Conservation (phyloP, 176 grass and related monocot genomes). For the Echinochloa phyllopogon region DNA sequence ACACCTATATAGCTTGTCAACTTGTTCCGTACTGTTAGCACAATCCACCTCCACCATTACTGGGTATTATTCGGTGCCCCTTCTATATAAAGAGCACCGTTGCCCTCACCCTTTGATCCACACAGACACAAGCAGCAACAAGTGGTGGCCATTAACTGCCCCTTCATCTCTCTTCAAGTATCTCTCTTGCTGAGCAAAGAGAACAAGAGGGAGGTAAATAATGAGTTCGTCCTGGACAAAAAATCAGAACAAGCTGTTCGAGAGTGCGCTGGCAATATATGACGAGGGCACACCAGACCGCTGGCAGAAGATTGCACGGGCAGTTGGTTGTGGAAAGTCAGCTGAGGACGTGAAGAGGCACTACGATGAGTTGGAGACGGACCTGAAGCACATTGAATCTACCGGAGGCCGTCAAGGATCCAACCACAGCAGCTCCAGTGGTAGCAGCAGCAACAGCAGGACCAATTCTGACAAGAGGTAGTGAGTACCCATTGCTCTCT, state of each 20-base stretch:
- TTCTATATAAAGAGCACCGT: conserved; percentile 70
- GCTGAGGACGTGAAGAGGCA: conserved; percentile 76
- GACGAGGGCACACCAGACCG: conserved; percentile 72
- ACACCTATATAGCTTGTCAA: conserved; percentile 29
- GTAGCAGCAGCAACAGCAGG: conserved; percentile 37
- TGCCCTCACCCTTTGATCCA: conserved; percentile 41
- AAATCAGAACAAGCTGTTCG: conserved; percentile 76
- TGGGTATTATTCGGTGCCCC: conserved; percentile 41
- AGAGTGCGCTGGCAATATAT: conserved; percentile 64
- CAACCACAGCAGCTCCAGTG: conserved; percentile 15
- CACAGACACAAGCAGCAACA: conserved; percentile 46
- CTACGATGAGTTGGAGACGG: conserved; percentile 50
- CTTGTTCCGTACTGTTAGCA: conserved; percentile 35
- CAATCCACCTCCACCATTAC: conserved; percentile 14
- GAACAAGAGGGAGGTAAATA: not conserved
- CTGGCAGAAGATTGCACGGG: conserved; percentile 76
- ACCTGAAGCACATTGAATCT: conserved; percentile 57
- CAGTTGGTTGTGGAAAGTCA: conserved; percentile 66
- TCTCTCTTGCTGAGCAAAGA: conserved; percentile 11
- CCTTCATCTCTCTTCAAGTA: conserved; percentile 24
- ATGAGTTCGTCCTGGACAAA: conserved; percentile 73
- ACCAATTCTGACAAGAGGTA: conserved; percentile 59
- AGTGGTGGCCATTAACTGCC: conserved; percentile 15
- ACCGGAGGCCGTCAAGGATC: conserved; percentile 1
- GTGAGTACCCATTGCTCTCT: conserved; percentile 22